Base-by-base conservation (phyloP, 371 early-diverging fungal genomes). In the Mortierella sp. region DNA sequence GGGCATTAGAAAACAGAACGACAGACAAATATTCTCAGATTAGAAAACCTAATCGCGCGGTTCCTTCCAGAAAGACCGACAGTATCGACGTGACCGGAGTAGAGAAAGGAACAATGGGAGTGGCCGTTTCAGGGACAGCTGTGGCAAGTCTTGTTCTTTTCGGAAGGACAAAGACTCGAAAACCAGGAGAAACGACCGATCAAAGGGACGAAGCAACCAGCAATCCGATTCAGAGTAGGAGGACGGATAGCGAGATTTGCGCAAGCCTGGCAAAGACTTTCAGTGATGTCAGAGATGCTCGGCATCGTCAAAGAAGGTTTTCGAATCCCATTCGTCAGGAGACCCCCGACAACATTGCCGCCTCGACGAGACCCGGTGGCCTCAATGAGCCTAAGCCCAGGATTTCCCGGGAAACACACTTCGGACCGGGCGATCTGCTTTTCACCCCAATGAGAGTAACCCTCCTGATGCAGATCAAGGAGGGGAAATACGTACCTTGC, bases 401-500 rank as follows among this genome's bases (percentile, higher is more conserved):
- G 37, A 37, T 37, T 9, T 37, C 37, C 3, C 3, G 9, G 37
- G 37, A 37, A 9, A 37, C 37, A 3, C 37, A 37, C 37, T 37
- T 37, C 37, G 9, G 37, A 37, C 37, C 37, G 37, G 37, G 9
- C 9, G 37, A 37, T 37, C 37, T 9, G 3, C 37, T 37, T 37
- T 5, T 67, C 45, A 75, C 72, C 57, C 68, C 81, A n/a, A 65
- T 70, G 80, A 51, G 19, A 25, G 6, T 25, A 5, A 21, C 52
- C 25, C 21, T 25, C 25, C 19, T 21, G 19, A 51, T 25, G 52
- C 52, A 51, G 11, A 25, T 11, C 52, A 51, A 51, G 52, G 52
- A 3, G 19, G 21, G 52, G 52, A 51, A 21, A 25, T 25, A 25
- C 52, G 52, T n/a, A 51, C 19, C 19, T 21, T 7, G 19, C 52